A percentile compares a stretch with the other conserved stretches of the same genome.
phyloP scores from a whole-genome alignment of 2,329 filamentous ascomycete species.

The Didymella glomerata region DNA sequence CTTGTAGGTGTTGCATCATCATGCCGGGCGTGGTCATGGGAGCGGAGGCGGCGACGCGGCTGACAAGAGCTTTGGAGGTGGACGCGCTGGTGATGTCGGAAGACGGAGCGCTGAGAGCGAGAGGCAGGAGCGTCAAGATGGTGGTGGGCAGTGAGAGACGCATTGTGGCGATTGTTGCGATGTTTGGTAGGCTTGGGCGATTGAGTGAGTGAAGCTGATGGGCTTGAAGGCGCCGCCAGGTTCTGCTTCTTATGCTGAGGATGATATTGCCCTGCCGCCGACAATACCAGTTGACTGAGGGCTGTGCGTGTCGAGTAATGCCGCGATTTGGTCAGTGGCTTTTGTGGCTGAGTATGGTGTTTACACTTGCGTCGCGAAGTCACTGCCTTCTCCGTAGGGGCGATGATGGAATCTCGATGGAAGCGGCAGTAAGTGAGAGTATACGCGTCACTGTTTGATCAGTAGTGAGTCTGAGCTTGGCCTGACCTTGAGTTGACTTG shows the following conservation, averaged over 20 bases:
- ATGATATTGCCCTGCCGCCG: neutral
- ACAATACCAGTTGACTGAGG: neutral
- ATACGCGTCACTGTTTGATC: conserved; percentile 1
- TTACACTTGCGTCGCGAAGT: neutral
- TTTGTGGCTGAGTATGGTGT: conserved; percentile 5
- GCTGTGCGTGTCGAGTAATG: conserved; percentile 1
- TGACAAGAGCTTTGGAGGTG: neutral
- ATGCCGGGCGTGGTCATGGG: neutral
- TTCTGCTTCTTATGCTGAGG: conserved; percentile 11
- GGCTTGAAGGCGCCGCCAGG: conserved; percentile 10
- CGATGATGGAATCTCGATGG: neutral
- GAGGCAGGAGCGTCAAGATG: conserved; percentile 1
- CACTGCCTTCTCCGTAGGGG: neutral
- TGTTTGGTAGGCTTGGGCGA: neutral
- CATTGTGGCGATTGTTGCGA: conserved; percentile 3
- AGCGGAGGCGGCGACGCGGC: neutral
- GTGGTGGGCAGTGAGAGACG: neutral
- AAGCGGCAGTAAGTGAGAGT: neutral
- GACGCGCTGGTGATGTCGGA: neutral
- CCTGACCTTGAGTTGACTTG: conserved; percentile 2
- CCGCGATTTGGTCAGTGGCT: conserved; percentile 1
- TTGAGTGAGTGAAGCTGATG: conserved; percentile 1
- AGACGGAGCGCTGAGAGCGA: neutral
- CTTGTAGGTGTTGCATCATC: neutral
- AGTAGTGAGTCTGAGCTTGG: neutral